Percentiles rank a stretch among this genome's conserved stretches.
phyloP scores from a whole-genome alignment of 352 stramenopile species.

The Globisporangium abappressorium region DNA sequence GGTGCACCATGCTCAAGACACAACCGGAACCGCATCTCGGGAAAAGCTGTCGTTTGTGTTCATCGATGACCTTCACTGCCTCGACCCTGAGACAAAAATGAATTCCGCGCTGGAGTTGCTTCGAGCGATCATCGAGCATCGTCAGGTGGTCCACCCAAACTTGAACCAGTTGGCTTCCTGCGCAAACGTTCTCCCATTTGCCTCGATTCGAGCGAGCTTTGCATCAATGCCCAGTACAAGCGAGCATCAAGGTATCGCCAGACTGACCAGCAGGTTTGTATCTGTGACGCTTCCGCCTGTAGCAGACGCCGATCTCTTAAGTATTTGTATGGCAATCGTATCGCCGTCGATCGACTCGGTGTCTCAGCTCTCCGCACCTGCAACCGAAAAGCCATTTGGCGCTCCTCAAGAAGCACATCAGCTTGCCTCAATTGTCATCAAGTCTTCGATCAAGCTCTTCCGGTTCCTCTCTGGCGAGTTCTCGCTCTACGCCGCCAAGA shows the following conservation, averaged over 20 bases:
- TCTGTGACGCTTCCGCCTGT: slow-evolving; percentile 28
- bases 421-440: slow-evolving; percentile 41
- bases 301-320: slow-evolving; percentile 44
- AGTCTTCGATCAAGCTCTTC: slow-evolving; percentile 53
- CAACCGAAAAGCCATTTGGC: neutral
- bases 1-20: neutral
- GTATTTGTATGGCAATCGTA: slow-evolving; percentile 41
- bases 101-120: slow-evolving; percentile 46
- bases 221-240: neutral
- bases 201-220: slow-evolving; percentile 23
- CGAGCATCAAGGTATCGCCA: slow-evolving; percentile 16
- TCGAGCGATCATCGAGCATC: slow-evolving; percentile 42
- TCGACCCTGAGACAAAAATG: slow-evolving; percentile 19
- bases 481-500: slow-evolving; percentile 10
- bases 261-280: slow-evolving; percentile 34
- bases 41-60: slow-evolving; percentile 31
- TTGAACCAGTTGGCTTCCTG: slow-evolving; percentile 29
- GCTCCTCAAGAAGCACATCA: slow-evolving; percentile 34
- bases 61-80: slow-evolving; percentile 60
- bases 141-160: slow-evolving; percentile 35
- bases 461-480: slow-evolving; percentile 30
- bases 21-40: neutral
- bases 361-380: neutral
- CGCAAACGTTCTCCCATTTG: slow-evolving; percentile 27
- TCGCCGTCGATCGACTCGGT: neutral